phyloP scores from a whole-genome alignment of 306 rosid genomes.

The Cercis canadensis region DNA sequence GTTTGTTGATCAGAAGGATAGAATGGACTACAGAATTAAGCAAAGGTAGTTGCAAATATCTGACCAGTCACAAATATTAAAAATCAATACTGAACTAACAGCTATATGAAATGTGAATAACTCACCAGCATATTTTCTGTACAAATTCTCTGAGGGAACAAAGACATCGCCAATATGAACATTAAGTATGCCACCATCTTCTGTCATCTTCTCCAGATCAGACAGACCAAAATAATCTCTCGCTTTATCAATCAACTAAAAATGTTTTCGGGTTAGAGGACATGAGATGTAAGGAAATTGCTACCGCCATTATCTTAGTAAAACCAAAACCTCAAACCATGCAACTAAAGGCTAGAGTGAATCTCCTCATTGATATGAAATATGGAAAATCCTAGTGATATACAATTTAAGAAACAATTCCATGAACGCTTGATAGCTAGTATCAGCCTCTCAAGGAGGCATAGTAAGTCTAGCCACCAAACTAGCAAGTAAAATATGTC shows the following conservation, averaged over 20 bases:
- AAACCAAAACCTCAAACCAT: slow-evolving; percentile 29
- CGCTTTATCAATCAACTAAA: slow-evolving; percentile 86
- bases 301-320: no score
- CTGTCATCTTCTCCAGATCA: slow-evolving; percentile 76
- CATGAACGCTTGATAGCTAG: no score
- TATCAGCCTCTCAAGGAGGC: no score
- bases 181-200: slow-evolving; percentile 79
- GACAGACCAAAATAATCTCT: slow-evolving; percentile 80
- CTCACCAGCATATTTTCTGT: slow-evolving; percentile 84
- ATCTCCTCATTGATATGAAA: background rate
- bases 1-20: slow-evolving; percentile 24
- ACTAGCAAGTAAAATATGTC: no score
- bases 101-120: slow-evolving; percentile 40
- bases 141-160: slow-evolving; percentile 58
- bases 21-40: slow-evolving; percentile 8
- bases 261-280: slow-evolving; percentile 35
- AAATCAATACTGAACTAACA: no score
- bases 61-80: slow-evolving; percentile 4
- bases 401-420: no score
- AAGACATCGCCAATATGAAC: slow-evolving; percentile 83
- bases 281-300: slow-evolving; percentile 33
- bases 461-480: no score
- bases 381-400: no score
- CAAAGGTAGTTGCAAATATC: background rate
- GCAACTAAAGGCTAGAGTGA: background rate